phyloP scores from a whole-genome alignment of 2,329 filamentous ascomycete genomes.

The Neofusicoccum cordaticola region DNA sequence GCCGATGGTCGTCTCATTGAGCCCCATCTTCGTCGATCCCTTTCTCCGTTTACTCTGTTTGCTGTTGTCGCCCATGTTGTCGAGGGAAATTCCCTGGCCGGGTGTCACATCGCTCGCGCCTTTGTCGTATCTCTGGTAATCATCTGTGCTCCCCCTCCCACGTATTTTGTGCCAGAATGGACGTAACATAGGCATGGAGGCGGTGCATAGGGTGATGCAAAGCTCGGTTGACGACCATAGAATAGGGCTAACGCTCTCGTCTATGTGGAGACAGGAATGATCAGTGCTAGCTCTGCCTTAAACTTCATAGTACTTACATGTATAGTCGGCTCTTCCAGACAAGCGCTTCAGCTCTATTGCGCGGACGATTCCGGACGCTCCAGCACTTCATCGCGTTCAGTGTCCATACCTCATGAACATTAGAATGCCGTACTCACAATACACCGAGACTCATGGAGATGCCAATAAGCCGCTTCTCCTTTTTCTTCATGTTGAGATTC shows the following conservation, averaged over 20 bases:
- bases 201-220: conserved; percentile 50
- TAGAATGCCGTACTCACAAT: conserved; percentile 22
- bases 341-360: conserved; percentile 30
- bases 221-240: conserved; percentile 38
- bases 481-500: conserved; percentile 35
- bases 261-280: background rate
- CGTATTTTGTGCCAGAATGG: conserved; percentile 31
- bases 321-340: conserved; percentile 30
- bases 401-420: too few relatives aligned
- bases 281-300: background rate
- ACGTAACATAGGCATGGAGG: conserved; percentile 49
- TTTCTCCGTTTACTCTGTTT: background rate
- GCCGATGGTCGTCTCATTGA: conserved; percentile 6
- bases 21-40: background rate
- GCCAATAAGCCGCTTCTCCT: conserved; percentile 33
- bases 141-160: background rate
- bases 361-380: conserved; percentile 31
- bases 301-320: conserved; percentile 18
- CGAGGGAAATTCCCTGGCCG: background rate
- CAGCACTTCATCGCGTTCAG: conserved; percentile 21
- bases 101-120: background rate
- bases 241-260: conserved; percentile 31
- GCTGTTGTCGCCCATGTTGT: background rate
- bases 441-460: conserved; percentile 31
- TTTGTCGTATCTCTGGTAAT: background rate